Evolutionary conservation across 345 rosid genomes (phyloP).

Genomic region (Moricandia arvensis): DNA sequence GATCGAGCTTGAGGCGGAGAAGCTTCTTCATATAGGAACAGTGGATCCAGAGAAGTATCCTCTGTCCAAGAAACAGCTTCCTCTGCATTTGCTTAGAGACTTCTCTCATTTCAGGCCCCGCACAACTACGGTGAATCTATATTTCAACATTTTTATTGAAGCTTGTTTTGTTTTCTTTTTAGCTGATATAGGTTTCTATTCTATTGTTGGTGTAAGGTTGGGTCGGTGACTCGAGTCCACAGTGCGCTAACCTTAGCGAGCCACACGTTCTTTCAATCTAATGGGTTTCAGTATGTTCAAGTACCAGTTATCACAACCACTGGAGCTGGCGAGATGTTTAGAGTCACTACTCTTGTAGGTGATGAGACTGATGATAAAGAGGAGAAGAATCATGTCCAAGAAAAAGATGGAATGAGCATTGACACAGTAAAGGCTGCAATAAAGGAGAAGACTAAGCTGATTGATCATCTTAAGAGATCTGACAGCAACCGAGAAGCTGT

Average conservation of each 20-base stretch:
- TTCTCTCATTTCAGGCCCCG: constrained; percentile 80
- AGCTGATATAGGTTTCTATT: constrained; percentile 9
- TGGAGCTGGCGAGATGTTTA: constrained; percentile 62
- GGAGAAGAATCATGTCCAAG: constrained; percentile 29
- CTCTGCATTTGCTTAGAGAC: constrained; percentile 63
- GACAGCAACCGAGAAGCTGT: constrained; percentile 84
- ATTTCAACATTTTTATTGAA: not conserved
- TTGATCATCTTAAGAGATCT: constrained; percentile 75
- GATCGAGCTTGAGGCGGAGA: constrained; percentile 66
- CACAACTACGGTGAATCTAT: constrained; percentile 56
- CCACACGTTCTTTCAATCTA: constrained; percentile 64
- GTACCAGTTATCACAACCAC: constrained; percentile 76
- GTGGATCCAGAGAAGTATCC: constrained; percentile 63
- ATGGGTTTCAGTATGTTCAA: constrained; percentile 69
- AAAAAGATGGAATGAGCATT: constrained; percentile 43
- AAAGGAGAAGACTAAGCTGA: constrained; percentile 53
- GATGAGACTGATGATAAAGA: constrained; percentile 36
- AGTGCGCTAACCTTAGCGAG: constrained; percentile 65
- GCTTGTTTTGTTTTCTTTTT: constrained; percentile 1
- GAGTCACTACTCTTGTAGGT: constrained; percentile 51
- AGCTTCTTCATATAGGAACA: constrained; percentile 69
- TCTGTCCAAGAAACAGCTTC: constrained; percentile 66
- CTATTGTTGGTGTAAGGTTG: constrained; percentile 68
- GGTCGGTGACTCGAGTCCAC: constrained; percentile 70
- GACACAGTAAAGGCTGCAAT: constrained; percentile 64